Percentiles rank a stretch among this genome's conserved stretches.
These are phyloP conservation scores for Fusarium pseudoanthophilum DNA, from an alignment of 2,329 filamentous ascomycete species.

Conservation along the genomic window DNA sequence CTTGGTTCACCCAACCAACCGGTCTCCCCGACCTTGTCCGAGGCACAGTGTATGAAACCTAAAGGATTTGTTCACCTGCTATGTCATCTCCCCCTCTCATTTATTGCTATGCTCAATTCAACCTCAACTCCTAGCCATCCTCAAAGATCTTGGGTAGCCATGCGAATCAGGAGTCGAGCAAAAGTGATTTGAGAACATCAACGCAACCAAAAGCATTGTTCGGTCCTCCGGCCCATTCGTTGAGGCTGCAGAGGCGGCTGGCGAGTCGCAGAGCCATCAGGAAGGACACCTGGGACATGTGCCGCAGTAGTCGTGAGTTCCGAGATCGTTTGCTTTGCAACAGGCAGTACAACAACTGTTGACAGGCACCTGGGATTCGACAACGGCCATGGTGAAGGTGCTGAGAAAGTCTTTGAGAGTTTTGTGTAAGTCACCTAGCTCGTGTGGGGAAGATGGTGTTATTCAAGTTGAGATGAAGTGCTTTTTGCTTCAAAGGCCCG, in stretches of 20 bases:
- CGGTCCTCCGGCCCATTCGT: background rate
- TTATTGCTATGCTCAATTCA: background rate
- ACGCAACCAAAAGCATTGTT: background rate
- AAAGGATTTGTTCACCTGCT: slow-evolving; percentile 10
- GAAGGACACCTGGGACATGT: slow-evolving; percentile 46
- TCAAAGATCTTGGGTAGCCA: background rate
- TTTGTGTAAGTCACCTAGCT: background rate
- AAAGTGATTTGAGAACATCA: background rate
- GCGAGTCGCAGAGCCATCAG: slow-evolving; percentile 2
- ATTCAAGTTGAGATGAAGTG: slow-evolving; percentile 7
- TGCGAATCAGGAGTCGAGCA: background rate
- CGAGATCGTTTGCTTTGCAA: slow-evolving; percentile 48
- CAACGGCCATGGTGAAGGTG: slow-evolving; percentile 31
- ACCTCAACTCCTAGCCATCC: background rate
- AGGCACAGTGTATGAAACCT: background rate
- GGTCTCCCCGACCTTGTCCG: background rate
- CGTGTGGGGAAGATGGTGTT: background rate
- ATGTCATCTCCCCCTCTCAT: background rate
- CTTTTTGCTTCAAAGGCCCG: slow-evolving; percentile 9
- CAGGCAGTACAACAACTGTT: slow-evolving; percentile 46
- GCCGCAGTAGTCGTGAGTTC: slow-evolving; percentile 49
- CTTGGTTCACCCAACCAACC: background rate
- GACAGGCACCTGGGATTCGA: slow-evolving; percentile 28
- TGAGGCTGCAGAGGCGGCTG: background rate
- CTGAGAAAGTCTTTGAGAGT: background rate